phyloP scores from a whole-genome alignment of 176 grass and related monocot species.

The Avena sativa region DNA sequence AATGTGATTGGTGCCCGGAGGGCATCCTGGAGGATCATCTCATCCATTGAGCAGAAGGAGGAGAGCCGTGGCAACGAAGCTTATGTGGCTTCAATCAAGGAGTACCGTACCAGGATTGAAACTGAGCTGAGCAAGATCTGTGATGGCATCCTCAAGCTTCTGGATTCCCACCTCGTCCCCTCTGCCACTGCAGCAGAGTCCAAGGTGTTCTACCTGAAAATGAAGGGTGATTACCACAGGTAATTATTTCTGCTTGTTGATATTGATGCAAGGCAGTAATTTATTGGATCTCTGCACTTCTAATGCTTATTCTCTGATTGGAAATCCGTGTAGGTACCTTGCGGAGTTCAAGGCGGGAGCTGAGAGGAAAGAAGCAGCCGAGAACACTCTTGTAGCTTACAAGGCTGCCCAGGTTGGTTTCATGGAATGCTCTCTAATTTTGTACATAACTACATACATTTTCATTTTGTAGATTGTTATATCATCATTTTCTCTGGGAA shows the following conservation, averaged over 20 bases:
- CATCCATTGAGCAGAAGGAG: constrained; percentile 74
- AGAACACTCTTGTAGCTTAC: constrained; percentile 58
- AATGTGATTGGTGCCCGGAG: constrained; percentile 65
- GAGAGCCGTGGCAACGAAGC: constrained; percentile 63
- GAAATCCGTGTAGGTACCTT: constrained; percentile 55
- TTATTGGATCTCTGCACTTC: neutral
- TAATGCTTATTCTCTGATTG: constrained; percentile 12
- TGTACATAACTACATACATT: too few species aligned
- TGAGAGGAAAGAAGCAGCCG: constrained; percentile 67
- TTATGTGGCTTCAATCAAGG: constrained; percentile 56
- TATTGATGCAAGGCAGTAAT: neutral
- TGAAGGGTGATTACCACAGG: constrained; percentile 76
- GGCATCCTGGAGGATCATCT: constrained; percentile 67
- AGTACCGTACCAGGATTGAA: constrained; percentile 62
- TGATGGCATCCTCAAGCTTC: constrained; percentile 69
- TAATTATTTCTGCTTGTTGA: neutral
- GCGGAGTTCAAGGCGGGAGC: constrained; percentile 62
- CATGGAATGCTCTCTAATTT: neutral
- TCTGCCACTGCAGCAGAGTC: constrained; percentile 54
- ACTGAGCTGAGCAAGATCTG: constrained; percentile 66
- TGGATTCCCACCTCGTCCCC: constrained; percentile 59
- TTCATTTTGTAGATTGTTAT: neutral
- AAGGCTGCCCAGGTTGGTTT: constrained; percentile 58
- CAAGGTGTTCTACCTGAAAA: constrained; percentile 70
- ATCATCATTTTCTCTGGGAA: neutral